Conservation (phyloP, 495 filamentous ascomycete species). For the Ramalina peruviana region DNA sequence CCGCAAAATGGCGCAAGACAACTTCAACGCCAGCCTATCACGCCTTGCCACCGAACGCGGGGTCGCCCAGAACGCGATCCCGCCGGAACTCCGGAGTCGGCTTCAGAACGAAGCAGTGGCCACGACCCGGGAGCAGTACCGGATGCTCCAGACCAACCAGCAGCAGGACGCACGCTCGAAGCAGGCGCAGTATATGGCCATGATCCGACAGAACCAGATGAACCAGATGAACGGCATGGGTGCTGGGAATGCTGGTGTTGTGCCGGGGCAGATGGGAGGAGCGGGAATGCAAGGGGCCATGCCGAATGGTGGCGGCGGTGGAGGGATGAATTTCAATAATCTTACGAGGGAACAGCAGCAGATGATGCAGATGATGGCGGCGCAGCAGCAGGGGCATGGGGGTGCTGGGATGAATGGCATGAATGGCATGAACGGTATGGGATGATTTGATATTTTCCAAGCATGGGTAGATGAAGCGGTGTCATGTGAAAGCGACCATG, state of each 20-base stretch:
- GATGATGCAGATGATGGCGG: background rate
- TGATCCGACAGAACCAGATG: slow-evolving; percentile 66
- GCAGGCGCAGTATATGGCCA: no score
- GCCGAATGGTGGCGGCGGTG: background rate
- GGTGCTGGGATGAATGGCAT: background rate
- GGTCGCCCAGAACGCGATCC: background rate
- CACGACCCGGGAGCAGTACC: no score
- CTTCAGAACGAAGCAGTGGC: background rate
- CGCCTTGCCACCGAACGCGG: background rate
- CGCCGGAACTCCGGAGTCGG: no score
- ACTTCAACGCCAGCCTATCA: background rate
- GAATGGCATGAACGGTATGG: slow-evolving; percentile 21
- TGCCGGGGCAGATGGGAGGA: background rate
- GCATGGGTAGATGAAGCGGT: no score
- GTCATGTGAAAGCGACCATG: no score
- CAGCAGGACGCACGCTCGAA: no score
- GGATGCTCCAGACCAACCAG: no score
- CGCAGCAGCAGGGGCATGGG: background rate
- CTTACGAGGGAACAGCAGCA: background rate
- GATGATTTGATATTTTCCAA: background rate
- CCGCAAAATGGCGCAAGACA: background rate
- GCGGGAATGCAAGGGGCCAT: background rate
- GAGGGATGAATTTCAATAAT: background rate
- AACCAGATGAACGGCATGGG: slow-evolving; percentile 70
- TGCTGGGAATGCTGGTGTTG: slow-evolving; percentile 50